A percentile compares a stretch with the other conserved stretches of the same genome.
Conservation (phyloP, 352 stramenopile genomes). For the Phytopythium vexans region DNA sequence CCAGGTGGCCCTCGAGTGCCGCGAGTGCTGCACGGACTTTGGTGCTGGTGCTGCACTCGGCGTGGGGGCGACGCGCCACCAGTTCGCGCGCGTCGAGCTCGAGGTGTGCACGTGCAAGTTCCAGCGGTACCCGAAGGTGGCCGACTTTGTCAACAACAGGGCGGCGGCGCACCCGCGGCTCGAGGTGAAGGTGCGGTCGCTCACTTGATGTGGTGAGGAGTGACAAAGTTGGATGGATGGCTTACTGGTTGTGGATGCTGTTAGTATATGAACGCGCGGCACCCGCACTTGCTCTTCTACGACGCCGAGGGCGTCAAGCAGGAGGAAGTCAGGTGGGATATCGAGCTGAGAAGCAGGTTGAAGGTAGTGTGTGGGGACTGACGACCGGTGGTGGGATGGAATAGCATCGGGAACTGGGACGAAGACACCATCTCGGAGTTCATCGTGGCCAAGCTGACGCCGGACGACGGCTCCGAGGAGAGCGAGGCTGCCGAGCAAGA, state of each 20-base stretch:
- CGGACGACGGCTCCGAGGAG: constrained; percentile 12
- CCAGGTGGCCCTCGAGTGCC: constrained; percentile 21
- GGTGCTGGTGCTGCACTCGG: constrained; percentile 18
- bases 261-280: constrained; percentile 36
- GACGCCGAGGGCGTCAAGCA: constrained; percentile 40
- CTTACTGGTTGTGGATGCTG: background rate
- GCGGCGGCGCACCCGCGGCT: constrained; percentile 38
- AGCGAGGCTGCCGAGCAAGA: constrained; percentile 7
- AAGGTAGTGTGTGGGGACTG: background rate
- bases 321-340: constrained; percentile 61
- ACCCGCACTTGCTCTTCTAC: constrained; percentile 69
- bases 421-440: constrained; percentile 75
- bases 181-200: constrained; percentile 29
- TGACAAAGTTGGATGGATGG: background rate
- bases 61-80: constrained; percentile 19
- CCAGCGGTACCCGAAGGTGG: constrained; percentile 59
- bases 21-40: constrained; percentile 50
- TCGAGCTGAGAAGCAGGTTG: background rate
- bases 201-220: background rate
- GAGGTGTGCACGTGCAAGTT: constrained; percentile 55
- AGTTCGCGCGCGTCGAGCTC: constrained; percentile 44
- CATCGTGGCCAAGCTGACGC: constrained; percentile 53
- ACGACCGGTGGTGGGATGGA: background rate
- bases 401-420: constrained; percentile 67
- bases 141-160: constrained; percentile 60